Base-by-base conservation (phyloP, 768 basidiomycete species). In the Calocera viscosa region DNA sequence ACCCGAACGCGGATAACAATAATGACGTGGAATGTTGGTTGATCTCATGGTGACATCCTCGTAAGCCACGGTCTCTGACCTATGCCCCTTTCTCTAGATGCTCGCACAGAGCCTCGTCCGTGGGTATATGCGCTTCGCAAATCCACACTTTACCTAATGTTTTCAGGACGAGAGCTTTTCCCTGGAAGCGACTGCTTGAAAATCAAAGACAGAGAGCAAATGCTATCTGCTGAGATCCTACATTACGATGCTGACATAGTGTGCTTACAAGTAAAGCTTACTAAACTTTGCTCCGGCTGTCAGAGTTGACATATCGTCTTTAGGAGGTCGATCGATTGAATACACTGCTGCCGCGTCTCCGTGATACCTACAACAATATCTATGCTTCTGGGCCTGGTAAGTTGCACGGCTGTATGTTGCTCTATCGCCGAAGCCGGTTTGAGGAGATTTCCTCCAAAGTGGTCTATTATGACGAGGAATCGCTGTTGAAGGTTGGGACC, bases 291-390 rank as follows among this genome's bases (percentile, higher is more conserved):
- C 16, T 47, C 16, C 19, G 16, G 38, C 33, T 33, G 33, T 30
- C 3, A 33, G 28, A 33, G 30, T 2, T 47, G 43, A 17, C 19
- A 7, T 47, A 3, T 47, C 19, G 53, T 64, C 32, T 24, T 30
- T 73, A 96, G 91, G 94, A 97, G 80, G 91, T 93, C 8, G 94
- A 95, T 72, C 81, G 86, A 40, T 78, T 93, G 28, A 85, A 88
- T 38, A 87, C 84, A 70, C 78, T 94, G 22, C 75, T 87, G 24
- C 89, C 90, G 0, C 77, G 80, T 24, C 80, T 95, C 7, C 81
- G 87, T 49, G 73, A 78, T 34, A 84, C 84, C 14, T 94, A 93
- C 74, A 75, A 78, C 10, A 76, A 84, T 72, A 81, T 84, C 64
- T 88, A 85, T 75, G 86, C 84, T 7, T 79, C 83, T 38, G 93